Percentiles rank a stretch among this genome's conserved stretches.
Conservation (phyloP, 2,329 filamentous ascomycete species). For the Colletotrichum limetticola region DNA sequence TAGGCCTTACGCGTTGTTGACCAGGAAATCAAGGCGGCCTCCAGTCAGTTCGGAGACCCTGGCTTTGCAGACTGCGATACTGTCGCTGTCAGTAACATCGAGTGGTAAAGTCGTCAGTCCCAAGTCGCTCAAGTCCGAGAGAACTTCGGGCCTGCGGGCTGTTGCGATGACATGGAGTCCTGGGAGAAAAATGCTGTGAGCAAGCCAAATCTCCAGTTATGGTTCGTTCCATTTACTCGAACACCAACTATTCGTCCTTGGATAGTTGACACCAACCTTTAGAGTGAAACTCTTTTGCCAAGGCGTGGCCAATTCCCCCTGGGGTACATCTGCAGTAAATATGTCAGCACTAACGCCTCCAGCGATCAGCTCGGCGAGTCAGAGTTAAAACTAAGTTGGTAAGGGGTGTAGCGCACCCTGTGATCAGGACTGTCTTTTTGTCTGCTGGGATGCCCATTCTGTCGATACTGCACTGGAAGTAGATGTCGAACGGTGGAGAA, state of each 20-base stretch:
- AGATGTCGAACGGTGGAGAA: background rate
- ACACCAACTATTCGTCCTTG: background rate
- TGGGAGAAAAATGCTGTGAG: slow-evolving; percentile 36
- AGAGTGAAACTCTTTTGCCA: slow-evolving; percentile 63
- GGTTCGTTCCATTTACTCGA: background rate
- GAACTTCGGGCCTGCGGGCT: slow-evolving; percentile 60
- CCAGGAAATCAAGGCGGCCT: slow-evolving; percentile 66
- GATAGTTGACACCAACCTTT: slow-evolving; percentile 51
- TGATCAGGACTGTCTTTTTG: slow-evolving; percentile 59
- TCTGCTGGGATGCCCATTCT: slow-evolving; percentile 32
- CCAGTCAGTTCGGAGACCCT: slow-evolving; percentile 59
- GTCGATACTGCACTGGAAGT: background rate
- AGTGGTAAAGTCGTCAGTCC: slow-evolving; percentile 62
- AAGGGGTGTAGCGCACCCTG: slow-evolving; percentile 51
- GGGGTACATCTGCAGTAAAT: slow-evolving; percentile 60
- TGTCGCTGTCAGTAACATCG: slow-evolving; percentile 63
- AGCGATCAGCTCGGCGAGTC: background rate
- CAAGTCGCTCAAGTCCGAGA: slow-evolving; percentile 55
- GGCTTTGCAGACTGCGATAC: slow-evolving; percentile 59
- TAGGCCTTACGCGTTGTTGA: slow-evolving; percentile 68
- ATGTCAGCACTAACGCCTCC: slow-evolving; percentile 3
- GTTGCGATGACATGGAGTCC: slow-evolving; percentile 67
- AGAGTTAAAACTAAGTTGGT: background rate
- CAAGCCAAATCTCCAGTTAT: background rate
- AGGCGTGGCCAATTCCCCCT: slow-evolving; percentile 66